phyloP scores from a whole-genome alignment of 805 yeast species.

The Tetrapisispora taiwanensis region DNA sequence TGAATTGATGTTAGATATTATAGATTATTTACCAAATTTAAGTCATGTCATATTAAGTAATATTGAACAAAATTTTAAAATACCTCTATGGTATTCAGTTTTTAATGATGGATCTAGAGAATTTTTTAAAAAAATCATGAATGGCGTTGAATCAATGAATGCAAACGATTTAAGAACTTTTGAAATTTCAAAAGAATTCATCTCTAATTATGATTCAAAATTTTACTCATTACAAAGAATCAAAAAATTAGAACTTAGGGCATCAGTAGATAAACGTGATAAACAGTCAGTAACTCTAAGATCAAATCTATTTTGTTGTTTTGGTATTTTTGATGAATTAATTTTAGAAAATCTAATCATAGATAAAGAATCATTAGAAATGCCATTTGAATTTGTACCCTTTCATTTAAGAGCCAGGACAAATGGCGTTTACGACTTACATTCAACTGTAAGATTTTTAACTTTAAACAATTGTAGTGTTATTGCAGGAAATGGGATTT shows the following conservation, averaged over 20 bases:
- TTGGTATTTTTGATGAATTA: constrained; percentile 37
- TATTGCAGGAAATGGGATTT: constrained; percentile 31
- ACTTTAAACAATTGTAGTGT: constrained; percentile 29
- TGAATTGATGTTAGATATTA: constrained; percentile 32
- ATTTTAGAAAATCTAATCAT: constrained; percentile 39
- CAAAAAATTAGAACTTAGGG: constrained; percentile 20
- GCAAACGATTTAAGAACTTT: constrained; percentile 24
- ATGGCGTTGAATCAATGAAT: constrained; percentile 26
- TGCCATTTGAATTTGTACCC: constrained; percentile 29
- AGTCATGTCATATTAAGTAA: constrained; percentile 33
- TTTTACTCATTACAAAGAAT: constrained; percentile 22
- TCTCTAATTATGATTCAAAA: constrained; percentile 20
- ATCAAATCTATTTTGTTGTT: constrained; percentile 37
- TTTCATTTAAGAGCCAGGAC: constrained; percentile 16
- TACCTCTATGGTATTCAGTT: constrained; percentile 36
- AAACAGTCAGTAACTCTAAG: constrained; percentile 21
- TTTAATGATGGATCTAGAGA: constrained; percentile 27
- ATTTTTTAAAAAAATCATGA: constrained; percentile 26
- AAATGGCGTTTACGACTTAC: constrained; percentile 19
- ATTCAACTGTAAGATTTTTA: constrained; percentile 30
- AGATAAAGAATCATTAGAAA: constrained; percentile 33
- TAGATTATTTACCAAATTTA: constrained; percentile 40
- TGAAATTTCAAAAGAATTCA: constrained; percentile 21
- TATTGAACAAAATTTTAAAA: constrained; percentile 43
- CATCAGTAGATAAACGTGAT: constrained; percentile 7